These are phyloP conservation scores for Mortierella sp. DNA, from an alignment of 371 early-diverging fungal genomes.

Conservation along the genomic window DNA sequence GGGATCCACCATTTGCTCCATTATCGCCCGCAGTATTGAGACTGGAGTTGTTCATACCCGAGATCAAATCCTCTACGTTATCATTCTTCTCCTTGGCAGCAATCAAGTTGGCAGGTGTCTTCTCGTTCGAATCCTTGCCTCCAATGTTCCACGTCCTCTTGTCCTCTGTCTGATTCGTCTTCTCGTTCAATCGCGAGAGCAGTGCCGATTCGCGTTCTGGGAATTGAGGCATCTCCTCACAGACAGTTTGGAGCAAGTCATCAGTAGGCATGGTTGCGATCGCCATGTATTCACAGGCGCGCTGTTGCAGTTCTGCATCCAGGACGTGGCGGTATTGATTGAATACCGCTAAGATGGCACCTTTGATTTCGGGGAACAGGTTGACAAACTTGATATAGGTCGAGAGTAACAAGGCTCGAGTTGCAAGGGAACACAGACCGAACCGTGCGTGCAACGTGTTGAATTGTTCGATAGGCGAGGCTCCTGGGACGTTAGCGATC, in stretches of 20 bases:
- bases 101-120: slow-evolving; percentile 54
- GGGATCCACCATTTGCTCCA: slow-evolving; percentile 7
- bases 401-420: slow-evolving; percentile 88
- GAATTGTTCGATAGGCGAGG: slow-evolving; percentile 92
- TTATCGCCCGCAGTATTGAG: slow-evolving; percentile 25
- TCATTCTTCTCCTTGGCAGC: slow-evolving; percentile 51
- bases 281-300: slow-evolving; percentile 95
- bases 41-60: slow-evolving; percentile 19
- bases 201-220: slow-evolving; percentile 94
- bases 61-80: slow-evolving; percentile 42
- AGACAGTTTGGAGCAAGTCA: slow-evolving; percentile 90
- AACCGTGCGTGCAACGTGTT: slow-evolving; percentile 92
- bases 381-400: slow-evolving; percentile 95
- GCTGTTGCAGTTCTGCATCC: slow-evolving; percentile 95
- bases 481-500: slow-evolving; percentile 86
- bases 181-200: slow-evolving; percentile 80
- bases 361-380: slow-evolving; percentile 96
- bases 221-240: slow-evolving; percentile 98
- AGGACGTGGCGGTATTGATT: slow-evolving; percentile 87
- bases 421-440: slow-evolving; percentile 78
- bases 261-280: slow-evolving; percentile 85
- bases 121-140: slow-evolving; percentile 85
- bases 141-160: slow-evolving; percentile 95
- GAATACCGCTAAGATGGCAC: slow-evolving; percentile 84
- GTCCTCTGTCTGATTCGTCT: slow-evolving; percentile 92